Base-by-base conservation (phyloP, 106 monocot genomes). In the Acorus calamus region DNA sequence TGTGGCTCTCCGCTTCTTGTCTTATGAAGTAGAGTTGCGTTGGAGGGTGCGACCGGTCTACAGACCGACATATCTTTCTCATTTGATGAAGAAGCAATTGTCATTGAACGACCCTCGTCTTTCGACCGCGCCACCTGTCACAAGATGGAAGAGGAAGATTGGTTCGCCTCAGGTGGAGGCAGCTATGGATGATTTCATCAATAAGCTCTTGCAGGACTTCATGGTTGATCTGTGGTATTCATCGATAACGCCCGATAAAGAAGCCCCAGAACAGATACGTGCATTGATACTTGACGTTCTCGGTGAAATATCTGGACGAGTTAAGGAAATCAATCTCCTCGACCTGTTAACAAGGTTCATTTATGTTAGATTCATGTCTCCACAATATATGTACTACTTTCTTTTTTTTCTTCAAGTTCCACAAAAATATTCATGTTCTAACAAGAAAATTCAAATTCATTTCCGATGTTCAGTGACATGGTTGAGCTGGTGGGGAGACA, bases 191-290 rank as follows among this genome's bases (percentile, higher is more conserved):
- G 74, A 77, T 67, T 98, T 98, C 51, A 81, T 88, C 53, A 66
- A 92, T 50, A 92, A 92, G 70, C 68, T 98, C 42, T 74, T 98
- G 54, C 80, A 81, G 60, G 98, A 98, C 63, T 98, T 98, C 72
- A 79, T 98, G 54, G 60, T 83, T 12, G 98, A 98, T 73, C 53
- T 98, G 7, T 98, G 98, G 98, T 98, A 92, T 77, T 88, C 92
- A 44, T 72, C 78, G 57, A 88, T 98, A 58, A 88, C 92, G 11
- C 85, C 92, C 69, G 92, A 98, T 65, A 92, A 81, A 63, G 98
- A 98, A 57, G 88, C 72, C n/a, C 98, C 88, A 69, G 92, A 83
- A 56, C 75, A 92, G 64, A 88, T 92, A 71, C 75, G 73, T n/a
- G 57, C 50, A 6, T 46, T 98, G 57, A 79, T 98, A 79, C 74